Evolutionary conservation across 805 yeast genomes (phyloP).

Genomic region (Metschnikowia bowlesiae): DNA sequence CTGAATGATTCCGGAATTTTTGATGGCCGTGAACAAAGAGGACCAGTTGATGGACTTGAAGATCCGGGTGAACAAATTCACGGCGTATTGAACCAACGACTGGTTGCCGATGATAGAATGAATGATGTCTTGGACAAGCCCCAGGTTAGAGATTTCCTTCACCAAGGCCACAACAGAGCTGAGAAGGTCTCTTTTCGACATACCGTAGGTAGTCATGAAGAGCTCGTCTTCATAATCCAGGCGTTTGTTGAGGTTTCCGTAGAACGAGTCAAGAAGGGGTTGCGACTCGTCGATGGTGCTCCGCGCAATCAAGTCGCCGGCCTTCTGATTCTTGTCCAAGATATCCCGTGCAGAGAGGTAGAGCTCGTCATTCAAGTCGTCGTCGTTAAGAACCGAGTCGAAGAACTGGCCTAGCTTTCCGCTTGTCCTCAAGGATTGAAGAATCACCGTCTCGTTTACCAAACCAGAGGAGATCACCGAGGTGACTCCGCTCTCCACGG

Average conservation of each 20-base stretch:
- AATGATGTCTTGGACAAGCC: slow-evolving; percentile 20
- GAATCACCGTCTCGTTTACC: slow-evolving; percentile 15
- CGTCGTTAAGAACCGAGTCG: slow-evolving; percentile 16
- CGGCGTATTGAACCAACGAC: slow-evolving; percentile 18
- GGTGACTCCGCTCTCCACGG: slow-evolving; percentile 14
- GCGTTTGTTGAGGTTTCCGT: slow-evolving; percentile 10
- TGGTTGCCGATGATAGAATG: slow-evolving; percentile 22
- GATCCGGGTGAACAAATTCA: slow-evolving; percentile 19
- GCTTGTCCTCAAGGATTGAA: slow-evolving; percentile 10
- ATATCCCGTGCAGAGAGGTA: slow-evolving; percentile 8
- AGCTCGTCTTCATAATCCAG: slow-evolving; percentile 8
- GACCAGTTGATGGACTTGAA: slow-evolving; percentile 21
- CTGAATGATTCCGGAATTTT: slow-evolving; percentile 24
- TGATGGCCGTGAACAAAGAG: slow-evolving; percentile 20
- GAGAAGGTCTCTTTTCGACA: slow-evolving; percentile 15
- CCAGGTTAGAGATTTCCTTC: slow-evolving; percentile 21
- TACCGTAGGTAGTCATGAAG: slow-evolving; percentile 8
- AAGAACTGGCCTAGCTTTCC: slow-evolving; percentile 13
- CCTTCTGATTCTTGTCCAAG: slow-evolving; percentile 1
- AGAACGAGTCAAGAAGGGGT: slow-evolving; percentile 11
- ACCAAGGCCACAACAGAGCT: slow-evolving; percentile 18
- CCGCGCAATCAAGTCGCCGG: slow-evolving; percentile 6
- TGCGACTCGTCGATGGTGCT: slow-evolving; percentile 10
- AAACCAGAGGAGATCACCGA: slow-evolving; percentile 14
- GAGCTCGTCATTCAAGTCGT: slow-evolving; percentile 15